Conservation (phyloP, 305 asterid species). For the Ajuga reptans region DNA sequence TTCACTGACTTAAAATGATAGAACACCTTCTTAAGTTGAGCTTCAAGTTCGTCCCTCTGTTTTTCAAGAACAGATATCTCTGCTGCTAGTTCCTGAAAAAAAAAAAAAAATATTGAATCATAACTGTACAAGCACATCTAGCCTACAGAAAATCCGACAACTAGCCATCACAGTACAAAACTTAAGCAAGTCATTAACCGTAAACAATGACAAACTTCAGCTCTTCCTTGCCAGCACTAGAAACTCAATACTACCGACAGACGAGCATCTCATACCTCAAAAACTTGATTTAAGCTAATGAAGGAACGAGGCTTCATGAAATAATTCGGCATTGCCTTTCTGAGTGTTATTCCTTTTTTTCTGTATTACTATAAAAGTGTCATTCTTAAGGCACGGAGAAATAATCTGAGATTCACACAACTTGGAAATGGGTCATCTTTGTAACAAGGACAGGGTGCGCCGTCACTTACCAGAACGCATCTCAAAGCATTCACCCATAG, state of each 20-base stretch:
- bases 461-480: neutral
- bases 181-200: neutral
- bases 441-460: neutral
- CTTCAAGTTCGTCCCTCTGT: slow-evolving; percentile 83
- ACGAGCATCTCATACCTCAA: slow-evolving; percentile 10
- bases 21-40: slow-evolving; percentile 74
- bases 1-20: slow-evolving; percentile 17
- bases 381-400: neutral
- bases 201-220: neutral
- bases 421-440: neutral
- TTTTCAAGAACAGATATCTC: slow-evolving; percentile 79
- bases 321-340: neutral
- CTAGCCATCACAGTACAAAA: slow-evolving; percentile 11
- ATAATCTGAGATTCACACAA: neutral
- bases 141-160: slow-evolving; percentile 11
- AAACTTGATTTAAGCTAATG: neutral
- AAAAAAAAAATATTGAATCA: slow-evolving; percentile 1
- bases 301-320: neutral
- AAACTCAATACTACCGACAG: neutral
- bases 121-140: slow-evolving; percentile 19
- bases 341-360: neutral
- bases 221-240: slow-evolving; percentile 8
- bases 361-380: neutral
- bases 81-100: slow-evolving; percentile 63
- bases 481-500: neutral